Evolutionary conservation across 2,329 filamentous ascomycete species (phyloP).

Genomic region (Gliomastix tumulicola): DNA sequence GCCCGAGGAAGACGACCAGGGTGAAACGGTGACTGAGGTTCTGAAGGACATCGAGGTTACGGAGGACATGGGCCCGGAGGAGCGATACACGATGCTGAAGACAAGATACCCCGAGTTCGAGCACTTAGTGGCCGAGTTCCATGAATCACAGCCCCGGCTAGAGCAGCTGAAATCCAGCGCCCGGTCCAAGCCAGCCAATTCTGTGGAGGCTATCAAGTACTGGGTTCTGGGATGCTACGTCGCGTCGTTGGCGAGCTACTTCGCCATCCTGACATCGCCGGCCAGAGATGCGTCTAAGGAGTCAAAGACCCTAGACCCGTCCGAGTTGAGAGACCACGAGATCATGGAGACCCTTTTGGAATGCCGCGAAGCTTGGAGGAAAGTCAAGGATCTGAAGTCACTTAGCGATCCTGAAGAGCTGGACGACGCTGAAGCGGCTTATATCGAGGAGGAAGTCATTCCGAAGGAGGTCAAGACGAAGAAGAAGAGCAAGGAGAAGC

Average conservation of each 20-base stretch:
- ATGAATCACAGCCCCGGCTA: slow-evolving; percentile 62
- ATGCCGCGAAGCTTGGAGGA: slow-evolving; percentile 75
- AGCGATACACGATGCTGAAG: slow-evolving; percentile 68
- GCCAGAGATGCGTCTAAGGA: slow-evolving; percentile 49
- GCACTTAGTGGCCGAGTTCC: slow-evolving; percentile 72
- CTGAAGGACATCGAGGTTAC: slow-evolving; percentile 78
- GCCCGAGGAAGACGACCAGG: slow-evolving; percentile 43
- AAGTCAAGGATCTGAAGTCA: slow-evolving; percentile 58
- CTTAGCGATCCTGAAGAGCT: slow-evolving; percentile 13
- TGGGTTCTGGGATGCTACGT: slow-evolving; percentile 81
- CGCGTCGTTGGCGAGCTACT: slow-evolving; percentile 84
- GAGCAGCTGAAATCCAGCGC: slow-evolving; percentile 51
- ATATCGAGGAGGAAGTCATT: slow-evolving; percentile 17
- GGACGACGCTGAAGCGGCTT: slow-evolving; percentile 10
- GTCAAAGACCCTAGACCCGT: slow-evolving; percentile 59
- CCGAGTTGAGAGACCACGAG: slow-evolving; percentile 80
- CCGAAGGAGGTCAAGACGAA: slow-evolving; percentile 18
- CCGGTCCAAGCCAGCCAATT: slow-evolving; percentile 40
- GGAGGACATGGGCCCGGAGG: slow-evolving; percentile 67
- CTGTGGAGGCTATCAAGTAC: slow-evolving; percentile 63
- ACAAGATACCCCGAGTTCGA: slow-evolving; percentile 90
- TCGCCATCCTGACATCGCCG: slow-evolving; percentile 83
- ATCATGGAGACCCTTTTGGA: slow-evolving; percentile 81
- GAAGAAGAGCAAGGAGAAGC: slow-evolving; percentile 21
- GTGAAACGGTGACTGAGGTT: slow-evolving; percentile 73